Evolutionary conservation across 805 yeast species (phyloP), one percentile per base, ranked within the genome.

Genomic region (Starmerella floricola): DNA sequence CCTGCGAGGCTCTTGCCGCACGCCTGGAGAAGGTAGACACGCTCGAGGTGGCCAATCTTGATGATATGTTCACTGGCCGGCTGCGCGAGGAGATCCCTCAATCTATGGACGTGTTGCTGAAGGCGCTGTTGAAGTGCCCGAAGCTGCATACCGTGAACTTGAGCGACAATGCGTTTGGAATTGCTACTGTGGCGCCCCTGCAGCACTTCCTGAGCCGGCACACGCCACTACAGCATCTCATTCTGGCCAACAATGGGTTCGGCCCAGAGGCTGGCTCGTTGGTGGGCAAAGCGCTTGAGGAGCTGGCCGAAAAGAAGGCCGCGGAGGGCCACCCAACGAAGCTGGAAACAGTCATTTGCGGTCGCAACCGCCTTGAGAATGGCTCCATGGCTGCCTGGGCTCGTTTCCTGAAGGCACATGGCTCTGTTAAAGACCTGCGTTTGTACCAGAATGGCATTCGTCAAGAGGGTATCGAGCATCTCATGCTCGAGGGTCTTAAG

Each of bases 251-350:
- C 64, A 91, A 91, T 61, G 99, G 99, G 42, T 79, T 91, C 76
- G 99, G 99, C 28, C 99, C 99, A 20, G 81, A 81, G 60, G 94
- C 97, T 1, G 98, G 99, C 55, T 79, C 88, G 44, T 74, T 94
- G 60, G 82, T 91, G 48, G 99, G 96, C 46, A 76, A 76, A 54
- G 83, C 95, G 3, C 72, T 91, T 36, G 83, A 68, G 64, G 70
- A 72, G 52, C 71, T 88, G 50, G 76, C 91, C 17, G 61, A 60
- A 39, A 78, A 77, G 44, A 86, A 86, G 63, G 60, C 66, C 49
- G 59, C 61, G n/a, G 54, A 58, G 24, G 63, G 64, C 32, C 66
- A 71, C 18, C 64, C 73, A 41, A 63, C 67, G 26, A 71, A 86
- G 57, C 78, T 79, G 55, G 50, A 44, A 36, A 84, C 96, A 1